These are phyloP conservation scores for Serendipita indica DNA, from an alignment of 768 basidiomycete genomes.

Conservation along the genomic window DNA sequence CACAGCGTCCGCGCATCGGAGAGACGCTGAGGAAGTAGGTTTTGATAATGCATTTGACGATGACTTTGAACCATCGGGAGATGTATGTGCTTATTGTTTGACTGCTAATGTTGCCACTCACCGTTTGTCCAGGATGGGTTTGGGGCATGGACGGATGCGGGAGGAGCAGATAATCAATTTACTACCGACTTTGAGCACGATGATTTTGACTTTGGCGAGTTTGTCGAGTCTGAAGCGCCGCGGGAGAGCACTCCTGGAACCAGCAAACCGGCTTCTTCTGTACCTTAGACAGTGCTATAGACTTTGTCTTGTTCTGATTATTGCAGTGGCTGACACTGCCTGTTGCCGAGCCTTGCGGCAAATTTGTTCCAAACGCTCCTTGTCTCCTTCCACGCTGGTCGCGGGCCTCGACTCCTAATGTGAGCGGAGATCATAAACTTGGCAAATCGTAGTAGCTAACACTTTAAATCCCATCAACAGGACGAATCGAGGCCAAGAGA, in stretches of 20 bases:
- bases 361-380: background rate
- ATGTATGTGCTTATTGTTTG: background rate
- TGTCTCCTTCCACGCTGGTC: background rate
- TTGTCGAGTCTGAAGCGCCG: slow-evolving; percentile 1
- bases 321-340: too few species aligned
- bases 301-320: too few species aligned
- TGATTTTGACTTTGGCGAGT: slow-evolving; percentile 8
- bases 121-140: background rate
- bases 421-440: too few species aligned
- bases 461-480: too few species aligned
- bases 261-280: too few species aligned
- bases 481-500: slow-evolving; percentile 3
- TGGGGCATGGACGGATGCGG: background rate
- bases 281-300: too few species aligned
- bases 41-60: background rate
- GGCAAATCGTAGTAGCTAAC: too few species aligned
- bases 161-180: background rate
- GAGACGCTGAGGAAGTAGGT: background rate
- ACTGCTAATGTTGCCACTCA: background rate
- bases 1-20: background rate
- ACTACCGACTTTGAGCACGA: slow-evolving; percentile 1
- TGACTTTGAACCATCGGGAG: background rate
- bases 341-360: too few species aligned
- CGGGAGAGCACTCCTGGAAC: too few species aligned
- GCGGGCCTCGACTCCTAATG: background rate